Evolutionary conservation across 2,329 filamentous ascomycete species (phyloP).

Genomic region (Mycosphaerelloides madeirae): DNA sequence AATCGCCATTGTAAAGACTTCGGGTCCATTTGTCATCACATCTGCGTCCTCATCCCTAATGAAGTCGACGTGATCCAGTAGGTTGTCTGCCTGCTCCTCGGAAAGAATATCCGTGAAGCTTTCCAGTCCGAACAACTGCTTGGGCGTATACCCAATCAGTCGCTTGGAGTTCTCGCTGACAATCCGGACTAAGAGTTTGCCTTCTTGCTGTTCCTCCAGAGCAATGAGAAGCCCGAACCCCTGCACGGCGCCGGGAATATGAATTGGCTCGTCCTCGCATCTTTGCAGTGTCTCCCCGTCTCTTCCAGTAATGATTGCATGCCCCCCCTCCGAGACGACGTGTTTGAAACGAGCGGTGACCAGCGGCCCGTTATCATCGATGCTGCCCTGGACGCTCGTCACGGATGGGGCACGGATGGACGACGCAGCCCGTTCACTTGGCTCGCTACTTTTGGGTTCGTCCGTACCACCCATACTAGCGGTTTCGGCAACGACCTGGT

Average conservation of each 20-base stretch:
- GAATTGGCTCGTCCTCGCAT: constrained; percentile 89
- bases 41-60: constrained; percentile 78
- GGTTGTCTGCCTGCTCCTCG: constrained; percentile 76
- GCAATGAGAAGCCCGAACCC: constrained; percentile 73
- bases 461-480: constrained; percentile 13
- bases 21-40: constrained; percentile 69
- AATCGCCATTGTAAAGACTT: constrained; percentile 77
- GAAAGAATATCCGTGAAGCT: constrained; percentile 80
- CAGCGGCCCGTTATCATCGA: constrained; percentile 45
- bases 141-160: constrained; percentile 72
- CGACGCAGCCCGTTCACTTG: constrained; percentile 26
- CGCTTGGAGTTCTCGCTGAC: constrained; percentile 75
- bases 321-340: constrained; percentile 68
- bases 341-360: constrained; percentile 75
- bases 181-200: constrained; percentile 64
- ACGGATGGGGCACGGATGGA: constrained; percentile 26
- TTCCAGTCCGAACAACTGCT: constrained; percentile 66
- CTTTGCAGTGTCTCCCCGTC: constrained; percentile 66
- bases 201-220: constrained; percentile 64
- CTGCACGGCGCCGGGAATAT: constrained; percentile 77
- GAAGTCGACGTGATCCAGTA: constrained; percentile 83
- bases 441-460: constrained; percentile 12
- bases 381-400: constrained; percentile 33
- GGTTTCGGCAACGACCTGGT: constrained; percentile 19
- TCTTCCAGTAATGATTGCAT: constrained; percentile 76